Evolutionary conservation across 2,329 filamentous ascomycete species (phyloP).

Genomic region (Exophiala xenobiotica): DNA sequence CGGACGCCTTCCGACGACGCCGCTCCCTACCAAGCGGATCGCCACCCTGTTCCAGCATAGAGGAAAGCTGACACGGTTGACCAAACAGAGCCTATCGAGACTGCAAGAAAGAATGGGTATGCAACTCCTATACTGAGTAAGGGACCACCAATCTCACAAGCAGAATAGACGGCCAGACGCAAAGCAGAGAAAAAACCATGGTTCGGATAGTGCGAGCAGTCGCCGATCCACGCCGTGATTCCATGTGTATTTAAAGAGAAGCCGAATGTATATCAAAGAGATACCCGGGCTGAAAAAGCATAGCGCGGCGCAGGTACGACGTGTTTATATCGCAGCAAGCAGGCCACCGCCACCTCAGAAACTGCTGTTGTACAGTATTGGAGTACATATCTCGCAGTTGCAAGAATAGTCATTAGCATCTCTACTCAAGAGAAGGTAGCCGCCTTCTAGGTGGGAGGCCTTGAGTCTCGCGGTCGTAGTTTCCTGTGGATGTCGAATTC

Average conservation of each 20-base stretch:
- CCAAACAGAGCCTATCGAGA: constrained; percentile 76
- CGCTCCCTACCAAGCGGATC: neutral
- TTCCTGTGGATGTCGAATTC: too few species aligned
- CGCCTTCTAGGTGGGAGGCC: too few species aligned
- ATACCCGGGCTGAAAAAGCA: constrained; percentile 7
- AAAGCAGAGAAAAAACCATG: constrained; percentile 22
- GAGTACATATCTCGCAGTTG: neutral
- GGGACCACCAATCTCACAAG: neutral
- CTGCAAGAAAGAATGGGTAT: constrained; percentile 93
- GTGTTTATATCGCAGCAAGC: neutral
- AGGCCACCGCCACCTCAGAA: neutral
- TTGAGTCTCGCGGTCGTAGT: too few species aligned
- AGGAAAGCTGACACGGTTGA: constrained; percentile 6
- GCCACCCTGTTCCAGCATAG: neutral
- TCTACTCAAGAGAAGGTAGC: too few species aligned
- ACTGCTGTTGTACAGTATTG: neutral
- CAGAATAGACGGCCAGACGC: constrained; percentile 17
- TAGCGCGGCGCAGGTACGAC: constrained; percentile 7
- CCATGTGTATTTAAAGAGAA: too few species aligned
- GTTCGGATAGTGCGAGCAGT: constrained; percentile 5
- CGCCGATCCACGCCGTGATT: too few species aligned
- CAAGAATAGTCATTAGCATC: neutral
- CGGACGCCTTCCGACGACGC: neutral
- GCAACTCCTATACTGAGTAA: constrained; percentile 33
- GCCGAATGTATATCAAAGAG: constrained; percentile 6